phyloP scores from a whole-genome alignment of 495 filamentous ascomycete species.

The Glutinoglossum americanum region DNA sequence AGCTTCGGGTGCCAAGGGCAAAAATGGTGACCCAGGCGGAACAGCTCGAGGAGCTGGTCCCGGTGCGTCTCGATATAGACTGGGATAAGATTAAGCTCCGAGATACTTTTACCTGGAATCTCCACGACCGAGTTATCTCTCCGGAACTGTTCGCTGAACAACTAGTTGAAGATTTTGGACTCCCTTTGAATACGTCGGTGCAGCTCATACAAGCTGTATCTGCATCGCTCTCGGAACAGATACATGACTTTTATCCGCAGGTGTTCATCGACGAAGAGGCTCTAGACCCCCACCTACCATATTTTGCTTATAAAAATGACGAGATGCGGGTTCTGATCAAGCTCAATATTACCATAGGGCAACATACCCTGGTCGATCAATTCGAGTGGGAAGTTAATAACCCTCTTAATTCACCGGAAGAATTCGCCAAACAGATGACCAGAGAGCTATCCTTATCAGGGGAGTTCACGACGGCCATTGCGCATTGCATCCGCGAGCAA shows the following conservation, averaged over 20 bases:
- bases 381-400: conserved; percentile 99
- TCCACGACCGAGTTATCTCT: conserved; percentile 67
- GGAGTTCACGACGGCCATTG: conserved; percentile 93
- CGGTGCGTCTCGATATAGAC: conserved; percentile 80
- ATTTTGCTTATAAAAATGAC: conserved; percentile 89
- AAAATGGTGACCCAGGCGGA: conserved; percentile 70
- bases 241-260: conserved; percentile 82
- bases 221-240: conserved; percentile 67
- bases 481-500: conserved; percentile 91
- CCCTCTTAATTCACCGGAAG: conserved; percentile 74
- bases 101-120: conserved; percentile 97
- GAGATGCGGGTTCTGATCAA: conserved; percentile 94
- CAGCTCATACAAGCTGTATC: conserved; percentile 57
- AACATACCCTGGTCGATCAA: conserved; percentile 84
- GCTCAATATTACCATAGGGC: conserved; percentile 92
- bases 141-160: conserved; percentile 68
- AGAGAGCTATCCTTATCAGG: conserved; percentile 79
- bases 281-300: conserved; percentile 74
- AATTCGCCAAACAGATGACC: conserved; percentile 77
- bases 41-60: conserved; percentile 75
- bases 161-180: conserved; percentile 74
- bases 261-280: conserved; percentile 76
- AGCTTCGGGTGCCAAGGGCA: conserved; percentile 48
- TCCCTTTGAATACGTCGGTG: conserved; percentile 39
- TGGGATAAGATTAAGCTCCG: conserved; percentile 88